Conservation (phyloP, 1,284 basidiomycete species). For the Trametes versicolor region DNA sequence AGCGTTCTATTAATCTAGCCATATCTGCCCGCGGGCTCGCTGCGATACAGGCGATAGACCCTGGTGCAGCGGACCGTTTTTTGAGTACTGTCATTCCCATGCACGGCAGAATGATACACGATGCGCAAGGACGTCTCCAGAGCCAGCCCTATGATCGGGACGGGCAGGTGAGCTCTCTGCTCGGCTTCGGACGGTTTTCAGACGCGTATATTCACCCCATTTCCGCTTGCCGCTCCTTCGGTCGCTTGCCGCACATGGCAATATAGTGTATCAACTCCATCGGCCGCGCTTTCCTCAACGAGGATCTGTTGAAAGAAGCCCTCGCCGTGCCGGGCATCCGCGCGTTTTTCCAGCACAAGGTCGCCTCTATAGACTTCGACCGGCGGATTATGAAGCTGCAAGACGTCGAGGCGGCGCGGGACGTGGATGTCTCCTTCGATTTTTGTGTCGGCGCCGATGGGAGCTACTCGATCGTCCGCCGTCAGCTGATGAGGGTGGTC, state of each 20-base stretch:
- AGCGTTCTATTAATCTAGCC: conserved; percentile 95
- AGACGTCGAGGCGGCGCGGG: conserved; percentile 54
- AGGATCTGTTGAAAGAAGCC: conserved; percentile 81
- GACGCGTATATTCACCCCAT: conserved; percentile 29
- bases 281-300: conserved; percentile 88
- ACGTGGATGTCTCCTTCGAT: conserved; percentile 71
- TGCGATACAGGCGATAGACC: conserved; percentile 85
- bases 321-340: conserved; percentile 70
- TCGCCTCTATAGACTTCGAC: conserved; percentile 80
- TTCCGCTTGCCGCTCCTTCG: conserved; percentile 37
- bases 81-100: conserved; percentile 90
- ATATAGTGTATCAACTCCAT: conserved; percentile 92
- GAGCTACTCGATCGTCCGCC: conserved; percentile 85
- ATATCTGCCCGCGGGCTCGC: conserved; percentile 94
- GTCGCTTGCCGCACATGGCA: conserved; percentile 33
- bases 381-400: conserved; percentile 61
- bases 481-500: conserved; percentile 90
- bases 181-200: conserved; percentile 26
- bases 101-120: conserved; percentile 96
- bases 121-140: conserved; percentile 70
- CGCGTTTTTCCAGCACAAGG: conserved; percentile 85
- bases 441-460: conserved; percentile 92
- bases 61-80: conserved; percentile 78
- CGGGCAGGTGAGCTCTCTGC: conserved; percentile 72
- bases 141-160: conserved; percentile 90